Evolutionary conservation across 2,329 filamentous ascomycete genomes (phyloP).

Genomic region (Myriosclerotinia curreyana): DNA sequence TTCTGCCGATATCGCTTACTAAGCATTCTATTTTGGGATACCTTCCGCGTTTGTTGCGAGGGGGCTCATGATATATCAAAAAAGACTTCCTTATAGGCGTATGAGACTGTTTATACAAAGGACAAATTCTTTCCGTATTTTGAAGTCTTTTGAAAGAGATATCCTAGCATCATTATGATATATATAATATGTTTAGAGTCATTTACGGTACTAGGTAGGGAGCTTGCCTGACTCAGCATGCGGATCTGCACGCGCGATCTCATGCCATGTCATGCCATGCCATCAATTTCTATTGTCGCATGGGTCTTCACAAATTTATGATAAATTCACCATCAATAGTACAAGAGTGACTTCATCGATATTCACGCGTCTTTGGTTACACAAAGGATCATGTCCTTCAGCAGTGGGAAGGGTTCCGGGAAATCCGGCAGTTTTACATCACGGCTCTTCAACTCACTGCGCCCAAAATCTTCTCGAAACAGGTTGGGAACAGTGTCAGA

Average conservation of each 20-base stretch:
- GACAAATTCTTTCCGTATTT: background rate
- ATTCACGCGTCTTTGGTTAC: background rate
- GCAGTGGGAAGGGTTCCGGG: background rate
- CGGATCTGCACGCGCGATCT: slow-evolving; percentile 12
- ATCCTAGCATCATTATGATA: background rate
- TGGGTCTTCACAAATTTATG: background rate
- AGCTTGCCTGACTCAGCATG: slow-evolving; percentile 18
- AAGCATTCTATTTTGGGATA: background rate
- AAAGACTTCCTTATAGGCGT: background rate
- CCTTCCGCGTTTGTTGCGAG: background rate
- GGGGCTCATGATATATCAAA: background rate
- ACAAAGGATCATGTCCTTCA: slow-evolving; percentile 11
- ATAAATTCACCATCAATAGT: background rate
- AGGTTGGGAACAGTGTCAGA: slow-evolving; percentile 11
- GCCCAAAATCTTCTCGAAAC: slow-evolving; percentile 16
- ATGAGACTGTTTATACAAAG: background rate
- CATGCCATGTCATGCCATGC: slow-evolving; percentile 7
- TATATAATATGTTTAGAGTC: slow-evolving; percentile 1
- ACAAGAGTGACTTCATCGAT: background rate
- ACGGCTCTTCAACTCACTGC: slow-evolving; percentile 18
- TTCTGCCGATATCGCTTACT: slow-evolving; percentile 3
- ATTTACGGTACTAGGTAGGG: slow-evolving; percentile 9
- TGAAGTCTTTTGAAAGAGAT: background rate
- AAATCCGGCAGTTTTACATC: slow-evolving; percentile 10
- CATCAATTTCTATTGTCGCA: background rate